Conservation (phyloP, 306 rosid species). For the Inga leiocalycina region DNA sequence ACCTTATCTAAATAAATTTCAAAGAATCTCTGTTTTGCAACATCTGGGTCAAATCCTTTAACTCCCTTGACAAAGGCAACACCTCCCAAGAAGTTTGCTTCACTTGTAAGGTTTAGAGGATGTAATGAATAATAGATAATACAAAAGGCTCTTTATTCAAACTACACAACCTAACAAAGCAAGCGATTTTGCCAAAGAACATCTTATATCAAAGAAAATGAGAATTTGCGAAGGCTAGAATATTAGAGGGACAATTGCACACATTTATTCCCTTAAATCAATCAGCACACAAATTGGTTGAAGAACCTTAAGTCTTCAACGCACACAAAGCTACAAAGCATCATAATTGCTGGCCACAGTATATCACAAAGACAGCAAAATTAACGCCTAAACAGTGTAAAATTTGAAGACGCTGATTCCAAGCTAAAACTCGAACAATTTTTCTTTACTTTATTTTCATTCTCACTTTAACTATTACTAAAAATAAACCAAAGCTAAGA, state of each 20-base stretch:
- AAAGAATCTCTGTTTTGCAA: constrained; percentile 86
- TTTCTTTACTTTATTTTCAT: too few species aligned
- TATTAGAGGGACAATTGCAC: neutral
- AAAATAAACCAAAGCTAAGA: too few species aligned
- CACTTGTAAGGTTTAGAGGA: constrained; percentile 62
- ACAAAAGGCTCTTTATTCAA: constrained; percentile 29
- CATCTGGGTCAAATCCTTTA: constrained; percentile 68
- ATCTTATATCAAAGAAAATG: constrained; percentile 14
- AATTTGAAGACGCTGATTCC: too few species aligned
- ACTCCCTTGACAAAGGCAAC: constrained; percentile 90
- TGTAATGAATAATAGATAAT: constrained; percentile 20
- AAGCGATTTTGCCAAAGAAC: constrained; percentile 26
- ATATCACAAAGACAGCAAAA: neutral
- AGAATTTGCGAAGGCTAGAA: constrained; percentile 4
- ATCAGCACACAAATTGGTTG: too few species aligned
- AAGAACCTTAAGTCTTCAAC: too few species aligned
- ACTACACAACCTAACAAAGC: constrained; percentile 28
- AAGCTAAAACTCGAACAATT: too few species aligned
- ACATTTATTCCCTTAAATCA: neutral
- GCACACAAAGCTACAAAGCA: too few species aligned
- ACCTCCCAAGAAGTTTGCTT: constrained; percentile 94
- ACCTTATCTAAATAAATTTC: constrained; percentile 93
- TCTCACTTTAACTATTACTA: too few species aligned
- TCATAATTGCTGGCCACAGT: neutral
- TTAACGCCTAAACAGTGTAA: neutral